These are phyloP conservation scores for Lolium perenne DNA, from an alignment of 176 grass and related monocot genomes.

Conservation along the genomic window DNA sequence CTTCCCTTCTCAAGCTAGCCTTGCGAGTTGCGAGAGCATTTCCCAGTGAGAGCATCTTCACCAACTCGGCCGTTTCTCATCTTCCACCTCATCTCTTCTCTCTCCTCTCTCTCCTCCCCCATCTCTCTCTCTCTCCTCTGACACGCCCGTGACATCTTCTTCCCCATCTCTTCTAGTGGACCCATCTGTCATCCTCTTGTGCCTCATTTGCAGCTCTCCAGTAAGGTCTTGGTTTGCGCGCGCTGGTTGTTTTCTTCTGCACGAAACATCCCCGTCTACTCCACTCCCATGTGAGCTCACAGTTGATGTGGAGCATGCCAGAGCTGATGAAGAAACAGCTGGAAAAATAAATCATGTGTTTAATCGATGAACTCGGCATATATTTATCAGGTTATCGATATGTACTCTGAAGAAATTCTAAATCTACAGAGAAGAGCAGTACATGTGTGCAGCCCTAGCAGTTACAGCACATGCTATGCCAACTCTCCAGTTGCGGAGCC, in stretches of 20 bases:
- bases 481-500: too few species aligned
- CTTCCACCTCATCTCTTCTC: not conserved
- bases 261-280: not conserved
- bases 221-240: not conserved
- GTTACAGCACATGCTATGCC: not conserved
- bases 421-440: not conserved
- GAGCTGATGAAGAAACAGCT: not conserved
- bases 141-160: conserved; percentile 16
- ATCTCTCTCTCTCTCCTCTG: not conserved
- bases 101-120: too few species aligned
- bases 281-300: not conserved
- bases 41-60: not conserved
- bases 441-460: not conserved
- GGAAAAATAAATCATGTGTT: not conserved
- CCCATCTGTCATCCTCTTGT: not conserved
- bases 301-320: not conserved
- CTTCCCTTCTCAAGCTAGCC: not conserved
- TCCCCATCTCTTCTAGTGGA: not conserved
- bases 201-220: not conserved
- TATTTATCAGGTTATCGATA: conserved; percentile 1
- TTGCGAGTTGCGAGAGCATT: not conserved
- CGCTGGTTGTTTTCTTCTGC: not conserved
- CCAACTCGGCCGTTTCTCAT: not conserved
- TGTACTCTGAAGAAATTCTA: not conserved
- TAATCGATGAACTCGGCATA: not conserved